Evolutionary conservation across 345 rosid species (phyloP), one percentile per base, ranked within the genome.

Genomic region (Ceriops decandra): DNA sequence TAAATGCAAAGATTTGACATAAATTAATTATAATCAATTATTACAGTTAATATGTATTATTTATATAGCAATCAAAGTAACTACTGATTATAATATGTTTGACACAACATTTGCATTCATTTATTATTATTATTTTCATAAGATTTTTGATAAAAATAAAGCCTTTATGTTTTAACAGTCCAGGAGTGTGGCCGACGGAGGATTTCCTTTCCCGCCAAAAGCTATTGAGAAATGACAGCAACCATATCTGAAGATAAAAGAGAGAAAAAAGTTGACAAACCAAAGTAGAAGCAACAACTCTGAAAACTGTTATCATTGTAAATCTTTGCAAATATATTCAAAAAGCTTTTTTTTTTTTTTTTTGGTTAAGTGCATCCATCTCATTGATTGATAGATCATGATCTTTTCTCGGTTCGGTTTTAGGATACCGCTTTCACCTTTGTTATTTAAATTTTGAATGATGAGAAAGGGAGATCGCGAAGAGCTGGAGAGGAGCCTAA

Each of bases 361-460:
- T 33, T 33, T 6, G 1, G 0, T 6, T 33, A 77, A 81, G 75
- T 77, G 67, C 69, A 64, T 72, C 74, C 69, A 64, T 72, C 74
- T 63, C 58, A 77, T 72, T 76, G 81, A 83, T 84, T 79, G 83
- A 79, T 69, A 70, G 83, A 84, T 84, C 67, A 81, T 81, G 65
- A 75, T 72, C 78, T 75, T 77, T 77, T 78, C 73, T 76, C 76
- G 64, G 83, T 76, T 74, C 81, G 78, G 72, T 72, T 64, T 69
- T 78, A 59, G 19, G 20, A 21, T 16, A 38, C 74, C 28, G 42
- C 66, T 76, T 70, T 64, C 65, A 69, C 67, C 58, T 69, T 63
- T 65, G 62, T 56, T 68, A 27, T 20, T 77, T 71, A 70, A 80
- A 68, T 26, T 78, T 78, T 73, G 79, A 76, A 74, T 68, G 58